Percentiles rank a stretch among this genome's conserved stretches.
These are phyloP conservation scores for Xylariales sp. DNA, from an alignment of 2,329 filamentous ascomycete species.

Conservation along the genomic window DNA sequence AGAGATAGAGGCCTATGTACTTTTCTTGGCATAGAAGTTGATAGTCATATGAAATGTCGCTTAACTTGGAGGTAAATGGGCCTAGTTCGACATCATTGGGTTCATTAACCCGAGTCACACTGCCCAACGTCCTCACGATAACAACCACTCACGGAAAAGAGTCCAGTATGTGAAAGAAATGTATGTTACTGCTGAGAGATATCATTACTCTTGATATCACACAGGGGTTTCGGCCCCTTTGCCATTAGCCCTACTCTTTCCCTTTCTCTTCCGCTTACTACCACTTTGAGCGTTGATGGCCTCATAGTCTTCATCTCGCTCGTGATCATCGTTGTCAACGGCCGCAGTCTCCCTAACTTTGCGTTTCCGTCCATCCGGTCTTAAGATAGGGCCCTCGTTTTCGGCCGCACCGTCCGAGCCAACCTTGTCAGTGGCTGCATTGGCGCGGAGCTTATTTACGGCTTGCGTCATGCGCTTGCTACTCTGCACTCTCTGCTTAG, in stretches of 20 bases:
- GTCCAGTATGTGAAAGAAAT: background rate
- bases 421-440: slow-evolving; percentile 53
- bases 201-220: slow-evolving; percentile 17
- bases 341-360: slow-evolving; percentile 46
- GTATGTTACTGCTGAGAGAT: slow-evolving; percentile 1
- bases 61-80: background rate
- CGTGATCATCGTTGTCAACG: slow-evolving; percentile 32
- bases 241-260: slow-evolving; percentile 34
- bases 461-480: slow-evolving; percentile 84
- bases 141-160: background rate
- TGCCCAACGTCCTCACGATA: background rate
- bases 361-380: slow-evolving; percentile 47
- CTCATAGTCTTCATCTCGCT: slow-evolving; percentile 41
- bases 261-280: slow-evolving; percentile 31
- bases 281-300: slow-evolving; percentile 35
- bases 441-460: slow-evolving; percentile 72
- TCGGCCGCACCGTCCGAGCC: slow-evolving; percentile 30
- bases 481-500: slow-evolving; percentile 71
- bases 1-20: slow-evolving; percentile 1
- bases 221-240: slow-evolving; percentile 46
- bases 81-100: background rate
- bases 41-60: background rate
- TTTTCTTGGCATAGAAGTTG: slow-evolving; percentile 5
- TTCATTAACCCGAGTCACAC: background rate
- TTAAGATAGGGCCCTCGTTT: slow-evolving; percentile 35